Base-by-base conservation (phyloP, 2,329 filamentous ascomycete genomes). In the Lasiodiplodia theobromae region DNA sequence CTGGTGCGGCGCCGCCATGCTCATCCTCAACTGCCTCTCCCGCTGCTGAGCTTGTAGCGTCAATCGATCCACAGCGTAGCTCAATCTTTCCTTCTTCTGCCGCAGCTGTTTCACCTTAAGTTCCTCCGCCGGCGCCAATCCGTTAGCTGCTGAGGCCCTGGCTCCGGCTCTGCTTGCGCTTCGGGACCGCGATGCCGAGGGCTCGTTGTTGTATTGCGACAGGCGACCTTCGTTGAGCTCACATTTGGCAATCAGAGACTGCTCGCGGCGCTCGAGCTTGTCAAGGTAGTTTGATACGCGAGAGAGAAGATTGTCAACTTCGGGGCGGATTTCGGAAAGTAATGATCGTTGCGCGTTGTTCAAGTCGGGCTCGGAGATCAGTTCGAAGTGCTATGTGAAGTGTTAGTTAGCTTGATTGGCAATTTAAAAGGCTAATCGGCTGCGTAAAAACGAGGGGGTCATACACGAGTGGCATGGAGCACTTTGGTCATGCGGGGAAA, bases 301-400 rank as follows among this genome's bases (percentile, higher is more conserved):
- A 71, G 89, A 87, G 64, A 97, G 89, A 2, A 97, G 88, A 69
- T 89, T 87, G 37, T 90, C 85, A 71, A 97, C 92, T 78, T 93
- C 94, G 10, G 94, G 94, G n/a, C 91, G 90, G 73, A 97, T 96
- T 77, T 97, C 94, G 75, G 93, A 92, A 74, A 94, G 91, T 21
- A 97, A 88, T 4, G 93, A 90, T 72, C 92, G 86, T 80, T 97
- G 94, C 38, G 94, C 94, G 71, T 91, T 87, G 70, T 90, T 89
- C 54, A 97, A 88, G 64, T 92, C 92, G 14, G 91, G 88, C 77
- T 97, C 93, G 18, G 94, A 92, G 73, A 97, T 92, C 52, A 97
- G 89, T 79, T 97, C 94, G 81, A 97, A 97, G 82, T 97, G 94
- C 91, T 96, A 74, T 4, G 28, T 11, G 16, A 28, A 51, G 5